A percentile compares a stretch with the other conserved stretches of the same genome.
Conservation (phyloP, 768 basidiomycete species). For the Pilatotrama ljubarskyi region DNA sequence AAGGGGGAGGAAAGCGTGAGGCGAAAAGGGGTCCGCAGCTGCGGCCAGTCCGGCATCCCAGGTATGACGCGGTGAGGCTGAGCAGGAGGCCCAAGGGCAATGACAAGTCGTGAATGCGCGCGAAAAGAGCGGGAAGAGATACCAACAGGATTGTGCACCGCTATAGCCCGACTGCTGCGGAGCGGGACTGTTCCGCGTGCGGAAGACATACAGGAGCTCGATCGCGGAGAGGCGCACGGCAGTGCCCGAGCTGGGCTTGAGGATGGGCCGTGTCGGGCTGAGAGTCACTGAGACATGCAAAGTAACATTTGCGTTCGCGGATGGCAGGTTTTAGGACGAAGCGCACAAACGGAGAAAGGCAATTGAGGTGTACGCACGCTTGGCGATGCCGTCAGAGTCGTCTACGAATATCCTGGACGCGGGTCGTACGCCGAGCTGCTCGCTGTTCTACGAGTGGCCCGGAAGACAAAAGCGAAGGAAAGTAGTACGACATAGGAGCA, state of each 20-base stretch:
- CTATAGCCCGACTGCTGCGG: neutral
- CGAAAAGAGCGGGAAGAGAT: neutral
- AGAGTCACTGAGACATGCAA: constrained; percentile 37
- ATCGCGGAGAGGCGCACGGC: constrained; percentile 36
- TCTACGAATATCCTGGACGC: constrained; percentile 56
- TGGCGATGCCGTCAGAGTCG: constrained; percentile 42
- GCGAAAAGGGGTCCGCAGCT: constrained; percentile 50
- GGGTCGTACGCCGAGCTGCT: constrained; percentile 54
- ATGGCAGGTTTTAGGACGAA: neutral
- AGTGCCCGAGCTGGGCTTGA: constrained; percentile 27
- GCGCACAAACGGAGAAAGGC: constrained; percentile 15
- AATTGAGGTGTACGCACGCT: constrained; percentile 35
- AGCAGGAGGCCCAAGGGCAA: neutral
- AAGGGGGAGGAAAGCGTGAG: constrained; percentile 55
- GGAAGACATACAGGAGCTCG: constrained; percentile 46
- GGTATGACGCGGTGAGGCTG: neutral
- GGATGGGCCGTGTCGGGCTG: constrained; percentile 40
- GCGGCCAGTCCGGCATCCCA: constrained; percentile 4
- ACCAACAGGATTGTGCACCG: neutral
- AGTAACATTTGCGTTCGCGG: neutral
- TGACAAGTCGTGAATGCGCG: neutral
- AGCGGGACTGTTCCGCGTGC: constrained; percentile 1
- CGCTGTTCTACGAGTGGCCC: constrained; percentile 50
- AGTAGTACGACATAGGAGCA: constrained; percentile 5
- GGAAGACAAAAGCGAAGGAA: constrained; percentile 4